Conservation (phyloP, 2,329 filamentous ascomycete genomes). For the Stemphylium lycopersici region DNA sequence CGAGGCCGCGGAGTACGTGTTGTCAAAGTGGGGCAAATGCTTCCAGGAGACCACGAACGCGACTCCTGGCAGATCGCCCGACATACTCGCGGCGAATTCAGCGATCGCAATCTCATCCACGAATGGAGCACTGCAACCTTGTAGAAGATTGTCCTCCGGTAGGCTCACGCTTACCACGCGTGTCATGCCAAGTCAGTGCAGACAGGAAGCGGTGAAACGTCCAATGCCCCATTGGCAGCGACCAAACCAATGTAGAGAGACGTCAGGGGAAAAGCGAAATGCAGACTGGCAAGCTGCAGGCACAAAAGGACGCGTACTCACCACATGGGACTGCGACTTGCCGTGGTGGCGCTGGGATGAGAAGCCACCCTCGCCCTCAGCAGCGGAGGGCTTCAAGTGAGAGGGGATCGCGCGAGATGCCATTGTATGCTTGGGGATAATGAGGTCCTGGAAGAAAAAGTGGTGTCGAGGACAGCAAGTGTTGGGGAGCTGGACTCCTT, state of each 20-base stretch:
- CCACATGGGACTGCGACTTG: slow-evolving; percentile 86
- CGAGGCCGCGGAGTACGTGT: background rate
- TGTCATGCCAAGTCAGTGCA: background rate
- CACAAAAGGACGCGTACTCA: slow-evolving; percentile 57
- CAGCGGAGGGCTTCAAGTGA: slow-evolving; percentile 73
- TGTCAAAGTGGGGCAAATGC: slow-evolving; percentile 1
- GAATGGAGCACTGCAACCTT: background rate
- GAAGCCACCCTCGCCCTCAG: slow-evolving; percentile 52
- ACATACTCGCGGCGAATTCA: background rate
- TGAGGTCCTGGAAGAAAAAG: slow-evolving; percentile 11
- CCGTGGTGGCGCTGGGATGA: slow-evolving; percentile 72
- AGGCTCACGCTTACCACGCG: background rate
- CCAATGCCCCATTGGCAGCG: background rate
- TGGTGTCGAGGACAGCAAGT: slow-evolving; percentile 17
- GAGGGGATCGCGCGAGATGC: slow-evolving; percentile 76
- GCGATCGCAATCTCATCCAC: background rate
- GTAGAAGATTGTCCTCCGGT: background rate
- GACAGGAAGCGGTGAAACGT: background rate
- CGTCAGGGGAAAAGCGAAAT: background rate
- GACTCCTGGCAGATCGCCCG: background rate
- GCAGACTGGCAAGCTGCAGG: slow-evolving; percentile 1
- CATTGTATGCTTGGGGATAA: slow-evolving; percentile 58
- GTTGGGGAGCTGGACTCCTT: slow-evolving; percentile 30
- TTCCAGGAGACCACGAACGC: background rate
- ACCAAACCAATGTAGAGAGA: background rate